These are phyloP conservation scores for Mycena crocata DNA, from an alignment of 768 basidiomycete species.

Conservation along the genomic window DNA sequence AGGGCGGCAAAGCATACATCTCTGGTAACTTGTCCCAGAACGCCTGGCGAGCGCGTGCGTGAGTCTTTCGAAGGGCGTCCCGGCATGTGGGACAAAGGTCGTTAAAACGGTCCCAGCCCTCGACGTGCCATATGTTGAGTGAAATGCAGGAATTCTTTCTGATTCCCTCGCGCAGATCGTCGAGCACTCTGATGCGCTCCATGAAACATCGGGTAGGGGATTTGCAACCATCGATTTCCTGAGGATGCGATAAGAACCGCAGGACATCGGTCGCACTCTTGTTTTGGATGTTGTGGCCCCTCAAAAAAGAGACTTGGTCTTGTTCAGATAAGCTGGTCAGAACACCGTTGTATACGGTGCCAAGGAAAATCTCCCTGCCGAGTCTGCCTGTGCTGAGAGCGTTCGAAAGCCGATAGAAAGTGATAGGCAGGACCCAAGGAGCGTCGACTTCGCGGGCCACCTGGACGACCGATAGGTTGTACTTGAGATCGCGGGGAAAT, in stretches of 20 bases:
- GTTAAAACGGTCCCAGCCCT: not conserved
- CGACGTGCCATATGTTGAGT: not conserved
- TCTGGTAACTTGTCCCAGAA: slow-evolving; percentile 14
- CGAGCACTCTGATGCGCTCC: not conserved
- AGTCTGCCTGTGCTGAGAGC: too few relatives aligned
- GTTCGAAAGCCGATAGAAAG: too few relatives aligned
- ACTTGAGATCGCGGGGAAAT: too few relatives aligned
- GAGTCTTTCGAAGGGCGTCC: not conserved
- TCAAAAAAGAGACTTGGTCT: not conserved
- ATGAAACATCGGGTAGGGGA: not conserved
- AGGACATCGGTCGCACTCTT: not conserved
- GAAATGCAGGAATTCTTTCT: not conserved
- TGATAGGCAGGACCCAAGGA: not conserved
- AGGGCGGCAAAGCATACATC: not conserved
- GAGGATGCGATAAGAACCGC: slow-evolving; percentile 4
- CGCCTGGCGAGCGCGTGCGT: not conserved
- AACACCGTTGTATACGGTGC: not conserved
- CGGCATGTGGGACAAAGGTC: not conserved
- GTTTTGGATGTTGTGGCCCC: not conserved
- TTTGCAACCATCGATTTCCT: not conserved
- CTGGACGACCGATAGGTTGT: slow-evolving; percentile 7
- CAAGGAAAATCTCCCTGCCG: not conserved
- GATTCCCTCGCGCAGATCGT: not conserved
- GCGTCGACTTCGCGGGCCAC: slow-evolving; percentile 10
- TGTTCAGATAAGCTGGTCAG: not conserved